These are phyloP conservation scores for Cupressus sempervirens DNA, from an alignment of 75 land plant species.

Conservation along the genomic window DNA sequence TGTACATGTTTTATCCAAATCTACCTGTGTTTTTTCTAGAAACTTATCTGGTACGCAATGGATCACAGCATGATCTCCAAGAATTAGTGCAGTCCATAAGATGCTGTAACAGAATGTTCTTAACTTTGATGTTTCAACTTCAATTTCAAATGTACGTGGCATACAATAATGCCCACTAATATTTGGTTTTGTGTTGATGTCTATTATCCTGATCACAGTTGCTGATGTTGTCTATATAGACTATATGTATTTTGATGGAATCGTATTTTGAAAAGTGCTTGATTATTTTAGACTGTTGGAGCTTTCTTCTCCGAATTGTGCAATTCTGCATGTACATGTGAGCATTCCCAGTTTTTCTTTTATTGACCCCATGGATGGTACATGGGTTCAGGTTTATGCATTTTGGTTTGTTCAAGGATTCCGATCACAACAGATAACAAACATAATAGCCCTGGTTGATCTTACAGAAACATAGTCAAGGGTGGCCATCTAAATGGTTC, in stretches of 20 bases:
- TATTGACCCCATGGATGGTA: not conserved
- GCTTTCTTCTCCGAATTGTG: not conserved
- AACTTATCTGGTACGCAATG: not conserved
- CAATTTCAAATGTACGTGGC: not conserved
- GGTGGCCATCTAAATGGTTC: not conserved
- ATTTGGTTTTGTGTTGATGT: not conserved
- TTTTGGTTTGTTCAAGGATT: not conserved
- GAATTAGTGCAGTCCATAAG: not conserved
- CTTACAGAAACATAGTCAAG: not conserved
- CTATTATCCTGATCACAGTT: not conserved
- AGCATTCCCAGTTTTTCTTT: not conserved
- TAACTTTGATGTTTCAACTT: no score
- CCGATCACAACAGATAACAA: not conserved
- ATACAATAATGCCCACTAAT: not conserved
- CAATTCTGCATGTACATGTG: not conserved
- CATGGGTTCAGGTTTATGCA: not conserved
- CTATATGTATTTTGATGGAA: not conserved
- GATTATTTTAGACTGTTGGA: not conserved
- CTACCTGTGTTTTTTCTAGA: not conserved
- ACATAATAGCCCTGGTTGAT: not conserved
- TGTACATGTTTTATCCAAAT: not conserved
- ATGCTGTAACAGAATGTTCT: not conserved
- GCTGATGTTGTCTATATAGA: not conserved
- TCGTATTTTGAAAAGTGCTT: not conserved
- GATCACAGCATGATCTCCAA: not conserved